These are phyloP conservation scores for Epichloe scottii DNA, from an alignment of 2,329 filamentous ascomycete genomes.

Conservation along the genomic window DNA sequence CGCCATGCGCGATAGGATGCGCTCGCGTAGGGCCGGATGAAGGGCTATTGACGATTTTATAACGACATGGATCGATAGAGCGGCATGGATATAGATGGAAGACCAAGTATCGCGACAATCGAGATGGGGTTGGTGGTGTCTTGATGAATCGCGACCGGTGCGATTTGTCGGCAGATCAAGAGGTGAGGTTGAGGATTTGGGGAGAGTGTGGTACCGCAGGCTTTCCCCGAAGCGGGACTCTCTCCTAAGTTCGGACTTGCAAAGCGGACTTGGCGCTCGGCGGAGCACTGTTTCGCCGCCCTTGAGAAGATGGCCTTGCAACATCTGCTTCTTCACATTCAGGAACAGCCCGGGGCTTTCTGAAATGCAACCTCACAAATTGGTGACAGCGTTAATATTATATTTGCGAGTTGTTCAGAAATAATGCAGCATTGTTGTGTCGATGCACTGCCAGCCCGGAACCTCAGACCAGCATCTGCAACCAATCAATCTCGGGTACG, in stretches of 20 bases:
- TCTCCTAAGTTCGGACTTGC: constrained; percentile 3
- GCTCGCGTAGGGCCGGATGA: constrained; percentile 38
- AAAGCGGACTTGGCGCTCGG: constrained; percentile 9
- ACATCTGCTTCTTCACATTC: not conserved
- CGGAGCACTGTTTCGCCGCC: constrained; percentile 4
- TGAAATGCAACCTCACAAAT: not conserved
- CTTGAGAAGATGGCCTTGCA: not conserved
- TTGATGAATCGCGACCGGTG: constrained; percentile 38
- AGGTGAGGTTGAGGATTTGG: constrained; percentile 44
- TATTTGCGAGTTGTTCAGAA: not conserved
- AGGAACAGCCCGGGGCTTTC: not conserved
- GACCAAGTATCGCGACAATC: constrained; percentile 24
- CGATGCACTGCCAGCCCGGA: not conserved
- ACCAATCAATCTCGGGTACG: not conserved
- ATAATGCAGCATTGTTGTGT: not conserved
- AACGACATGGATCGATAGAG: constrained; percentile 37
- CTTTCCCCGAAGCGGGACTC: constrained; percentile 28
- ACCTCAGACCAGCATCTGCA: not conserved
- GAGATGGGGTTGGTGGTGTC: constrained; percentile 30
- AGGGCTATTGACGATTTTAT: constrained; percentile 33
- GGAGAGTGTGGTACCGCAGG: constrained; percentile 21
- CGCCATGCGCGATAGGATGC: constrained; percentile 43
- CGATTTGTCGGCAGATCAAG: constrained; percentile 39
- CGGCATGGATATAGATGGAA: constrained; percentile 41
- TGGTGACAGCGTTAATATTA: not conserved